A percentile compares a stretch with the other conserved stretches of the same genome.
phyloP scores from a whole-genome alignment of 768 basidiomycete species.

The Boletellus ananas region DNA sequence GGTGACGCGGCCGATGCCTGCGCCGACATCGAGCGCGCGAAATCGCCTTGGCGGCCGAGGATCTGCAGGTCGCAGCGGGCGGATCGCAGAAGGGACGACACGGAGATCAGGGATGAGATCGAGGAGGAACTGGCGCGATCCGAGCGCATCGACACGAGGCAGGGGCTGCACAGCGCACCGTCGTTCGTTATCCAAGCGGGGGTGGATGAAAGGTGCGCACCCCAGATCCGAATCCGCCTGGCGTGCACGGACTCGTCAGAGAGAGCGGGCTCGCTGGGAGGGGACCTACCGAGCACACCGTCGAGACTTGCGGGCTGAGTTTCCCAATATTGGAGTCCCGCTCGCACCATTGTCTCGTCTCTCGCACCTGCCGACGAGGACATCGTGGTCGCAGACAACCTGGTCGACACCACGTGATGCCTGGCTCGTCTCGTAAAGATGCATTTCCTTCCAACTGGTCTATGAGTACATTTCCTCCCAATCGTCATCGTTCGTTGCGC shows the following conservation, averaged over 20 bases:
- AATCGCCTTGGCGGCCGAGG: conserved; percentile 38
- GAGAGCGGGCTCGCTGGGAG: neutral
- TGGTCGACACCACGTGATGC: conserved; percentile 6
- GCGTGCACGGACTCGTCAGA: conserved; percentile 16
- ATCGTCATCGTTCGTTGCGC: conserved; percentile 46
- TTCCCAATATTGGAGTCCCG: conserved; percentile 86
- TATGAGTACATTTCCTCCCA: conserved; percentile 66
- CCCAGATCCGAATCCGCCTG: conserved; percentile 56
- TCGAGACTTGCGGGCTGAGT: conserved; percentile 76
- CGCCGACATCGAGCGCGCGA: conserved; percentile 88
- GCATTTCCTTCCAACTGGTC: neutral
- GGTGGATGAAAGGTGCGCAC: conserved; percentile 26
- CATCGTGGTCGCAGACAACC: neutral
- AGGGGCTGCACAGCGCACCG: conserved; percentile 52
- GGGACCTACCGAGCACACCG: conserved; percentile 72
- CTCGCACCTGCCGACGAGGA: conserved; percentile 19
- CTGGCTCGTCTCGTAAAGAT: neutral
- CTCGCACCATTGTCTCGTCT: conserved; percentile 54
- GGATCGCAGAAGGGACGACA: conserved; percentile 69
- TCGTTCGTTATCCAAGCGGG: neutral
- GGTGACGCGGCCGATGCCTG: conserved; percentile 92
- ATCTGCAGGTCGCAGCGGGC: conserved; percentile 37
- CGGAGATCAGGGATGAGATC: conserved; percentile 77
- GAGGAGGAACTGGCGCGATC: conserved; percentile 85
- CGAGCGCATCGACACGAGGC: conserved; percentile 85